Evolutionary conservation across 2,329 filamentous ascomycete genomes (phyloP).

Genomic region (Torrubiellomyces zombiae): DNA sequence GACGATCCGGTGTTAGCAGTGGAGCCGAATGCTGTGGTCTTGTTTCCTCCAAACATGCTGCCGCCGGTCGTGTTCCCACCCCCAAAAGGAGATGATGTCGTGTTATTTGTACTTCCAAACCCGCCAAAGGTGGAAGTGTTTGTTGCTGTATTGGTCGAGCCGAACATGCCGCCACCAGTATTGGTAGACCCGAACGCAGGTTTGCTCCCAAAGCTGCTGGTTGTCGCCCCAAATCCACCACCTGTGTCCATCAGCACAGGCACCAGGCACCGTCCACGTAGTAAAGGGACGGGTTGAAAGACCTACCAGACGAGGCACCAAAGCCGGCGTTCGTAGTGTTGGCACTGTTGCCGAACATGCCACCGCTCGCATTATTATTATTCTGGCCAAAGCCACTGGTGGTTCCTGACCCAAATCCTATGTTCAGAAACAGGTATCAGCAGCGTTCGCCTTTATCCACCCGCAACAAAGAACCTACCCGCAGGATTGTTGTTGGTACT

Average conservation of each 20-base stretch:
- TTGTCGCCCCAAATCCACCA: slow-evolving; percentile 1
- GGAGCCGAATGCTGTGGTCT: slow-evolving; percentile 34
- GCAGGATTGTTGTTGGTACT: slow-evolving; percentile 24
- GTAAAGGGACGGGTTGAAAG: slow-evolving; percentile 3
- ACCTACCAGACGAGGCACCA: slow-evolving; percentile 18
- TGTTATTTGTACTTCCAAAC: slow-evolving; percentile 20
- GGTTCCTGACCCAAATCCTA: slow-evolving; percentile 18
- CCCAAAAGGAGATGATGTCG: slow-evolving; percentile 23
- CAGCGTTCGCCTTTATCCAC: slow-evolving; percentile 7
- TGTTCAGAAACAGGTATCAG: slow-evolving; percentile 9
- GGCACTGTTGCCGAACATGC: slow-evolving; percentile 26
- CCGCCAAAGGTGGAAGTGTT: slow-evolving; percentile 21
- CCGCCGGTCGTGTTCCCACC: slow-evolving; percentile 18
- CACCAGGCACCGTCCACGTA: too few species aligned
- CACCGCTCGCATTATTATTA: slow-evolving; percentile 15
- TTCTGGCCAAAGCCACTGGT: slow-evolving; percentile 26
- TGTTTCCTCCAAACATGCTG: slow-evolving; percentile 37
- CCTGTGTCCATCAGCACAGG: slow-evolving; percentile 4
- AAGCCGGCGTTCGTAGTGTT: slow-evolving; percentile 17
- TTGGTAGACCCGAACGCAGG: slow-evolving; percentile 33
- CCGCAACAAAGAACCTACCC: slow-evolving; percentile 29
- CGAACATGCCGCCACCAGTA: slow-evolving; percentile 29
- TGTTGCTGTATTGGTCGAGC: slow-evolving; percentile 21
- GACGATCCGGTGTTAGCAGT: slow-evolving; percentile 21
- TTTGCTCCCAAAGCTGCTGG: slow-evolving; percentile 26